Conservation (phyloP, 176 grass and related monocot genomes). For the Bothriochloa decipiens region DNA sequence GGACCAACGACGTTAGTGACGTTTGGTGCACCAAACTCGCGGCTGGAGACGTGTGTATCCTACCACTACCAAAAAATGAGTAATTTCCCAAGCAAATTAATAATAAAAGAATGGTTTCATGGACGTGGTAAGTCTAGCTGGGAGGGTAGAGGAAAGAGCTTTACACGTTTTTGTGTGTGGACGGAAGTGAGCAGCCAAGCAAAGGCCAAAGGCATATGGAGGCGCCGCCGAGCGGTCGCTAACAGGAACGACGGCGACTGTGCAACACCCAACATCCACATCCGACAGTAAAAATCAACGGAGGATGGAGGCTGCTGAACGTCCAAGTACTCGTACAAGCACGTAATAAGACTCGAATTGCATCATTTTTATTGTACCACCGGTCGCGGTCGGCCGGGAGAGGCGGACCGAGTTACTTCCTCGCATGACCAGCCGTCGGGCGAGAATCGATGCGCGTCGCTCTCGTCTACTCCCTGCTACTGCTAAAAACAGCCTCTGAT, state of each 20-base stretch:
- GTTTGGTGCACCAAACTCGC: slow-evolving; percentile 28
- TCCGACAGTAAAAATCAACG: background rate
- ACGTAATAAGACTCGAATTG: background rate
- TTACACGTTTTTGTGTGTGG: background rate
- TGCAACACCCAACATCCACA: background rate
- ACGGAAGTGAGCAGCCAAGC: background rate
- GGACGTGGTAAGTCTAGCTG: background rate
- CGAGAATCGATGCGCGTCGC: background rate
- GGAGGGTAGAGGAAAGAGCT: background rate
- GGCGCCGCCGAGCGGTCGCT: background rate
- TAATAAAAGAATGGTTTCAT: background rate
- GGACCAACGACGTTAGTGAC: slow-evolving; percentile 11
- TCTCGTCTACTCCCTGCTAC: background rate
- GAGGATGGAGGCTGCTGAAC: background rate
- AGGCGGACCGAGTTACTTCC: too few species aligned
- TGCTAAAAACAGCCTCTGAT: background rate
- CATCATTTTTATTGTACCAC: background rate
- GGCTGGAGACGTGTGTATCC: background rate
- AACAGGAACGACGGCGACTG: background rate
- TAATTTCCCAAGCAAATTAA: too few species aligned
- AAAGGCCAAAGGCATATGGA: background rate
- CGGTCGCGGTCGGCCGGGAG: background rate
- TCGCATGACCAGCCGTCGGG: too few species aligned
- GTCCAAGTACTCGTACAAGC: background rate
- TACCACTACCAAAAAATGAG: background rate